These are phyloP conservation scores for Hypsizygus ulmarius DNA, from an alignment of 1,284 basidiomycete genomes.

Conservation along the genomic window DNA sequence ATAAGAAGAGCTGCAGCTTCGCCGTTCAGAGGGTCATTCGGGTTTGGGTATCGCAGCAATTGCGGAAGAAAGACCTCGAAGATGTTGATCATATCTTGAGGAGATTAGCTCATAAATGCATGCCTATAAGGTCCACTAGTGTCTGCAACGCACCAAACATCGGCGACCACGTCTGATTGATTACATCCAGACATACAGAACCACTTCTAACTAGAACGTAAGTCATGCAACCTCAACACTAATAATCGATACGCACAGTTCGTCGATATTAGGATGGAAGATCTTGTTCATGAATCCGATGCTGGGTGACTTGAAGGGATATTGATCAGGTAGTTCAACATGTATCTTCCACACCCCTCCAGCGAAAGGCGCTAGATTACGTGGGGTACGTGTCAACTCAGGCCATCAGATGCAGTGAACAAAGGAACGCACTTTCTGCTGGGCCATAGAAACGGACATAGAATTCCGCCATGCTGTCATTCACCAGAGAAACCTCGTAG, in stretches of 20 bases:
- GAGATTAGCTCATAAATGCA: constrained; percentile 6
- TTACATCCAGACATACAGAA: constrained; percentile 94
- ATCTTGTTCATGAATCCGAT: constrained; percentile 99
- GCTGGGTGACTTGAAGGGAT: constrained; percentile 98
- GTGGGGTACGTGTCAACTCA: constrained; percentile 8
- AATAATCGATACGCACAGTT: constrained; percentile 59
- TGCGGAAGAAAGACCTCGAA: constrained; percentile 98
- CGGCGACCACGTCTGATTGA: constrained; percentile 99
- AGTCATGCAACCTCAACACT: constrained; percentile 6
- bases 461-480: constrained; percentile 99
- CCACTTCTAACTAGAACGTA: constrained; percentile 63
- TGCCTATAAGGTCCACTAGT: neutral
- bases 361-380: constrained; percentile 80
- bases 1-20: constrained; percentile 96
- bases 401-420: constrained; percentile 1
- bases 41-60: constrained; percentile 95
- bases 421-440: constrained; percentile 73
- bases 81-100: constrained; percentile 96
- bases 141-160: constrained; percentile 80
- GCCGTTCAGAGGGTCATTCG: constrained; percentile 95
- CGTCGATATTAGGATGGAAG: constrained; percentile 98
- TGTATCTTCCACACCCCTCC: constrained; percentile 99
- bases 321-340: constrained; percentile 98
- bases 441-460: constrained; percentile 96
- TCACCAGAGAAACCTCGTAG: constrained; percentile 95